These are phyloP conservation scores for Beauveria scarabaeidicola DNA, from an alignment of 2,329 filamentous ascomycete genomes.

Conservation along the genomic window DNA sequence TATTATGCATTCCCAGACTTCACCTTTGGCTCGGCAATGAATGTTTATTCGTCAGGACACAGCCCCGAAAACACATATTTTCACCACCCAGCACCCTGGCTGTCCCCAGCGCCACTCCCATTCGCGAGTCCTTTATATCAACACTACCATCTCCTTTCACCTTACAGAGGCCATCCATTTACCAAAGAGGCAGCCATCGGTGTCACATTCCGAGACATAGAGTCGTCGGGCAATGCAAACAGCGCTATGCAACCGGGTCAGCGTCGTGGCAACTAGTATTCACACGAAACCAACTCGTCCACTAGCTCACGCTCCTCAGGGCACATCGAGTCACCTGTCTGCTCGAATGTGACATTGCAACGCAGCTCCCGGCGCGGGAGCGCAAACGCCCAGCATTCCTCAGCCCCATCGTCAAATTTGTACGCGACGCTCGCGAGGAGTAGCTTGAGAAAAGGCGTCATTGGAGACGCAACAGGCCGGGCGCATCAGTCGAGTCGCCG, in stretches of 20 bases:
- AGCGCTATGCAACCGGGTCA: background rate
- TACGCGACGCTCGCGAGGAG: background rate
- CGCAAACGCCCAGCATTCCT: background rate
- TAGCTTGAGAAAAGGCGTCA: background rate
- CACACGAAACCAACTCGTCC: conserved; percentile 10
- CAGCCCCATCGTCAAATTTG: background rate
- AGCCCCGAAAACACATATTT: background rate
- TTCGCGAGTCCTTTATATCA: background rate
- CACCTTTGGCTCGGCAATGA: background rate
- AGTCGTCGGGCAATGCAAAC: background rate
- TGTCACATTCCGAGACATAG: background rate
- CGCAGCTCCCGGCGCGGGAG: background rate
- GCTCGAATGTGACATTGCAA: background rate
- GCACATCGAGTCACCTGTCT: background rate
- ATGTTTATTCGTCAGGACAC: background rate
- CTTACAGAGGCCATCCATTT: background rate
- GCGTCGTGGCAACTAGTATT: conserved; percentile 11
- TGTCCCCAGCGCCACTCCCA: background rate
- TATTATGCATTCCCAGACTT: background rate
- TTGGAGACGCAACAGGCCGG: background rate
- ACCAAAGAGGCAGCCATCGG: background rate
- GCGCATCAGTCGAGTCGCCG: background rate
- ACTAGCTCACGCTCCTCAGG: conserved; percentile 6
- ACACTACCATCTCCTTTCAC: background rate
- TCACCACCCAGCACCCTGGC: background rate